Evolutionary conservation across 2,329 filamentous ascomycete genomes (phyloP), one percentile per base, ranked within the genome.

Genomic region (Beauveria australis): DNA sequence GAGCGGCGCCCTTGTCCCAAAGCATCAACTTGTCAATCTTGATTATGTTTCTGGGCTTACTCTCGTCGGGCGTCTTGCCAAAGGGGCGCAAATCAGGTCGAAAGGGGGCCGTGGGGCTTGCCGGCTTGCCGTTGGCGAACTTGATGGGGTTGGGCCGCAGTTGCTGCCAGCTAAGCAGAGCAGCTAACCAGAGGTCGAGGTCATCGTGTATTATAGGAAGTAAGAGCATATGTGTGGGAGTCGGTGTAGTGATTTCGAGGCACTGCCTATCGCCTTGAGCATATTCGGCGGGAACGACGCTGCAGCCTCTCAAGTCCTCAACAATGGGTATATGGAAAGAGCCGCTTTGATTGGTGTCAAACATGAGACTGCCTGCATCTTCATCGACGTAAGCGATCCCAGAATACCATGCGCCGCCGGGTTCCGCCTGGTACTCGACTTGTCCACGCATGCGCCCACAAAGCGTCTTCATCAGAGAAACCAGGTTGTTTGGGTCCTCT

Each of bases 1-100:
- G 73, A 14, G 83, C 79, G 7, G 77, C 69, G 1, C 87, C 88
- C 71, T 89, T 94, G 74, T 97, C 92, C 93, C 92, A 97, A 52
- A 96, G 80, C 69, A 92, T 87, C 70, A 96, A 84, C 70, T 92
- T 92, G 60, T 92, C 94, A 53, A 97, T 91, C 71, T 97, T 99
- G 77, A 97, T 97, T 65, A 97, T 94, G 60, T 88, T 94, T 1
- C 73, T 69, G 2, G 71, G 64, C 30, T 71, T 76, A 65, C 65
- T 56, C 46, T 68, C 71, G 43, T 74, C 70, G 19, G 67, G 66
- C 1, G 70, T 71, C 53, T 67, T 67, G 33, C 72, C 71, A 46
- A 78, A 76, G 57, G 78, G 76, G 56, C 72, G 76, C 59, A 79
- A 70, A 61, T 80, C 78, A 0, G 75, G 71, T 59, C 76, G 73